These are phyloP conservation scores for Cladosporium austrohemisphaericum DNA, from an alignment of 2,329 filamentous ascomycete species.

Conservation along the genomic window DNA sequence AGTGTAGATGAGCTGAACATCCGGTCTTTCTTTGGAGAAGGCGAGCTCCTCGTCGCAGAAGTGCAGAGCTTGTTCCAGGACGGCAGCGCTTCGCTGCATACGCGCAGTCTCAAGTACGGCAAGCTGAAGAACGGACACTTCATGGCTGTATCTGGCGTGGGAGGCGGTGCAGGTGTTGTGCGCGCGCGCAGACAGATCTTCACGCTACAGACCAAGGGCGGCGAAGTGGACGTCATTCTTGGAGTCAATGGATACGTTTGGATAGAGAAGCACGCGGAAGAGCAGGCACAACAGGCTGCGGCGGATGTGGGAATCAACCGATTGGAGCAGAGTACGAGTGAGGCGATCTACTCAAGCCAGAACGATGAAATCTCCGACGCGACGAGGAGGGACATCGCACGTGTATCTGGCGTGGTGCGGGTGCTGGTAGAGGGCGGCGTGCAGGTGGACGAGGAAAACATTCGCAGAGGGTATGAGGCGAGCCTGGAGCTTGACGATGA, in stretches of 20 bases:
- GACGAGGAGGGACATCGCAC: conserved; percentile 82
- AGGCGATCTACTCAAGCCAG: conserved; percentile 88
- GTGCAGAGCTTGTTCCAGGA: conserved; percentile 86
- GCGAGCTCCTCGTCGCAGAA: conserved; percentile 89
- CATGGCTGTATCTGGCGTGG: conserved; percentile 73
- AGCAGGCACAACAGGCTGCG: conserved; percentile 36
- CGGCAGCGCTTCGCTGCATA: conserved; percentile 83
- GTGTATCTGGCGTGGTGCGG: conserved; percentile 75
- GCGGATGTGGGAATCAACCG: conserved; percentile 67
- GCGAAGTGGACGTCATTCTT: conserved; percentile 77
- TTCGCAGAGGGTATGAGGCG: conserved; percentile 76
- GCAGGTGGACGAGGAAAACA: conserved; percentile 84
- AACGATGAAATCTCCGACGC: conserved; percentile 77
- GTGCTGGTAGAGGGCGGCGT: conserved; percentile 78
- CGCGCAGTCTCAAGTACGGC: conserved; percentile 85
- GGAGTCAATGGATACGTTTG: conserved; percentile 97
- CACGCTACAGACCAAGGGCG: conserved; percentile 64
- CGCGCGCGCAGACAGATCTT: conserved; percentile 82
- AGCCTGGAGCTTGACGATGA: conserved; percentile 70
- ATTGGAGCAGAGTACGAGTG: conserved; percentile 81
- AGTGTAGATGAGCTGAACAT: conserved; percentile 97
- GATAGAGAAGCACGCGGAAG: conserved; percentile 77
- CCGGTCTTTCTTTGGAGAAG: conserved; percentile 92
- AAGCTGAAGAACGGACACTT: conserved; percentile 94
- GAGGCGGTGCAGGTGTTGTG: conserved; percentile 75